Evolutionary conservation across 129 eudicot genomes (phyloP), one percentile per base, ranked within the genome.

Genomic region (Silybum marianum): DNA sequence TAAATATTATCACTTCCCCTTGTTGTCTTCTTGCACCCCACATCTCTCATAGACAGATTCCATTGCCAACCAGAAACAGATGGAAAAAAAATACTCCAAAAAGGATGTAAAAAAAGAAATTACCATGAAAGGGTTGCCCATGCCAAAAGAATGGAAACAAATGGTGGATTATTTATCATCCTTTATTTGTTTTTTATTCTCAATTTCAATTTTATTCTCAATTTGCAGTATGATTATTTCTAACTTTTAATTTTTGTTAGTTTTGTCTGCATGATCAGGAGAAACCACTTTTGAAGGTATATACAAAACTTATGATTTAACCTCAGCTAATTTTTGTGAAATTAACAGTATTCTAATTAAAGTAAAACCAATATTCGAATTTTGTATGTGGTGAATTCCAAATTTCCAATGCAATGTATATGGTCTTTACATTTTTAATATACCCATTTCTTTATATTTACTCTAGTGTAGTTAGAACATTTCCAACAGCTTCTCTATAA

Each of bases 1-100:
- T 67, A 82, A 86, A 78, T 70, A 60, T 86, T 78, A 86, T 86
- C 89, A 72, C 80, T 42, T 28, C 73, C 75, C 24, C 28, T 69
- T 81, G 71, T 24, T 23, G 68, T 26, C 32, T 38, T 26, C 32
- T 38, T 38, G 22, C 77, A 73, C n/a, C 80, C 58, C 67, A 69
- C 60, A 16, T 48, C 7, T 46, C 39, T 51, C 68, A 68, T 12
- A 82, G 12, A 19, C 32, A 77, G 60, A 78, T 72, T 77, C 78
- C 82, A 71, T 83, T 77, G 82, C 60, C 71, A 71, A 71, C 51
- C 77, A 76, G 51, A 82, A 54, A 82, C 76, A 51, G 4, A 82
- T 36, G 77, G 60, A 82, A 68, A 76, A 67, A 67, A 76, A 67
- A 67, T 48, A 16, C 76, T 22, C 73, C 46, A 32, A 72, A 60